phyloP scores from a whole-genome alignment of 2,329 filamentous ascomycete species.

The Claviceps sp. region DNA sequence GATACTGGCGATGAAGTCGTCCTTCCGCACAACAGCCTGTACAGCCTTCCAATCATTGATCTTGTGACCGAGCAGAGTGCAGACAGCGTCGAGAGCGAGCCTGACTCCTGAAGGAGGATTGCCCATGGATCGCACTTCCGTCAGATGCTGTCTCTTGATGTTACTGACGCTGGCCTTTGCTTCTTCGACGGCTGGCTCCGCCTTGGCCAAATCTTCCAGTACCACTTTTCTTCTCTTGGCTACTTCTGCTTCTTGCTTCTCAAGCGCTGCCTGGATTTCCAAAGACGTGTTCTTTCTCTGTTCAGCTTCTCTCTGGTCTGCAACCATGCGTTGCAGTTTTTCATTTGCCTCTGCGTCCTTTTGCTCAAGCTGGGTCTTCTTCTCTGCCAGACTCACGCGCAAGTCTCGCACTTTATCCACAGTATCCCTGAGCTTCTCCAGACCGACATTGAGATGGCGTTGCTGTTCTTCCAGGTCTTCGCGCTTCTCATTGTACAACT shows the following conservation, averaged over 20 bases:
- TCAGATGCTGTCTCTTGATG: slow-evolving; percentile 94
- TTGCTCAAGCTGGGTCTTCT: slow-evolving; percentile 82
- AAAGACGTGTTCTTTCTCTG: slow-evolving; percentile 78
- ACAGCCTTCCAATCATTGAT: slow-evolving; percentile 85
- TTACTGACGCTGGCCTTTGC: slow-evolving; percentile 95
- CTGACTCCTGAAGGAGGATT: slow-evolving; percentile 84
- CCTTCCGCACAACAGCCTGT: slow-evolving; percentile 73
- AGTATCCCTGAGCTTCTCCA: slow-evolving; percentile 93
- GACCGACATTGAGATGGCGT: slow-evolving; percentile 90
- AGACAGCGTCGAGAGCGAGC: slow-evolving; percentile 90
- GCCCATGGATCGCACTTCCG: slow-evolving; percentile 93
- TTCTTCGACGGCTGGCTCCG: slow-evolving; percentile 84
- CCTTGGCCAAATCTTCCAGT: slow-evolving; percentile 71
- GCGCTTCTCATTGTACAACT: slow-evolving; percentile 93
- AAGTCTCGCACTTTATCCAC: slow-evolving; percentile 95
- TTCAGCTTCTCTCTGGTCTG: slow-evolving; percentile 88
- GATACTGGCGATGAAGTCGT: slow-evolving; percentile 97
- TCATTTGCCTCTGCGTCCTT: slow-evolving; percentile 95
- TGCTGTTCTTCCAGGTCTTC: slow-evolving; percentile 98
- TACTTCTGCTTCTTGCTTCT: slow-evolving; percentile 82
- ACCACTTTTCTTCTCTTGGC: slow-evolving; percentile 74
- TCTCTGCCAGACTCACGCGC: slow-evolving; percentile 78
- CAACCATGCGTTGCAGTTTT: slow-evolving; percentile 93
- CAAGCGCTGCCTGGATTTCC: slow-evolving; percentile 75
- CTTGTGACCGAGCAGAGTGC: slow-evolving; percentile 83